Evolutionary conservation across 2,329 filamentous ascomycete genomes (phyloP).

Genomic region (Aspergillus ochraceoroseus): DNA sequence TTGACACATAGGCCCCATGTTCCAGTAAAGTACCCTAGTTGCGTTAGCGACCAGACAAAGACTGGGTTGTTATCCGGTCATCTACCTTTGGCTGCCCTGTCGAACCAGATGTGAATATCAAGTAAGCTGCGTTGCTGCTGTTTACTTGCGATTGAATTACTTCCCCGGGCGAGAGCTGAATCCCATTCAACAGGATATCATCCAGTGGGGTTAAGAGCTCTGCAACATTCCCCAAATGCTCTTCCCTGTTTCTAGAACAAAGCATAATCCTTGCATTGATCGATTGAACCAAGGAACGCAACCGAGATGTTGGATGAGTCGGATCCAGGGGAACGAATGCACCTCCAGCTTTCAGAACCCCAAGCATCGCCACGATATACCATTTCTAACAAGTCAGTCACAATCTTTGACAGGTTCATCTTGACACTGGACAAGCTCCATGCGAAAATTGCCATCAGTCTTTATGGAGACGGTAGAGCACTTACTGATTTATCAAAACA

Average conservation of each 20-base stretch:
- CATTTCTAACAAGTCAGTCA: conserved; percentile 35
- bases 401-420: no score
- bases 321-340: conserved; percentile 43
- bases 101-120: conserved; percentile 57
- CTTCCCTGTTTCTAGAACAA: conserved; percentile 29
- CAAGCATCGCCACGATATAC: conserved; percentile 41
- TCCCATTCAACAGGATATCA: conserved; percentile 22
- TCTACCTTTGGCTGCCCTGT: conserved; percentile 52
- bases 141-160: conserved; percentile 25
- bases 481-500: conserved; percentile 44
- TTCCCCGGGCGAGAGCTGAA: conserved; percentile 18
- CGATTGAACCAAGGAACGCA: conserved; percentile 33
- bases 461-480: background rate
- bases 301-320: conserved; percentile 36
- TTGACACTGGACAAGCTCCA: no score
- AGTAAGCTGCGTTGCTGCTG: conserved; percentile 44
- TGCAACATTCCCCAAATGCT: conserved; percentile 21
- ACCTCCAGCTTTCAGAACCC: conserved; percentile 42
- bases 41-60: conserved; percentile 12
- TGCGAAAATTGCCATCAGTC: background rate
- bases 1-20: conserved; percentile 56
- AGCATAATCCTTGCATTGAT: conserved; percentile 34
- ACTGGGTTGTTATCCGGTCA: no score
- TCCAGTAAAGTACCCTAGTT: conserved; percentile 57
- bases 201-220: conserved; percentile 31